Base-by-base conservation (phyloP, 768 basidiomycete species). In the Inosperma sp. region DNA sequence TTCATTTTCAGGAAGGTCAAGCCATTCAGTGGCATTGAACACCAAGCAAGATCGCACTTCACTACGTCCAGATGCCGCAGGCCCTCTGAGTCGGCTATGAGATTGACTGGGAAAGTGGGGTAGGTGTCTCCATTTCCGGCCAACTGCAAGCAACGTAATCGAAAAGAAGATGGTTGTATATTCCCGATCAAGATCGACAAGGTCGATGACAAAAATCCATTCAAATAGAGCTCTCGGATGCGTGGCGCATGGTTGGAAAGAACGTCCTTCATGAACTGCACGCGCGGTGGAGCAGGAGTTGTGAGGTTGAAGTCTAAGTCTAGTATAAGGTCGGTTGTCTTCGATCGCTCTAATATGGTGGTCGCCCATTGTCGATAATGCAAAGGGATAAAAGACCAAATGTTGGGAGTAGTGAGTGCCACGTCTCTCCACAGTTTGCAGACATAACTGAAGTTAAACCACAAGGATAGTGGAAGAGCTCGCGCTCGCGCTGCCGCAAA, bases 151-250 rank as follows among this genome's bases (percentile, higher is more conserved):
- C n/a, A n/a, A 12, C 8, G 33, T 16, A 46, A 34, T 13, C 22
- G 33, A 33, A 46, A 34, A 14, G 45, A 46, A 35, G 45, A 46
- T 6, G 31, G n/a, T 12, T 46, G 31, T n/a, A 46, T 16, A 16
- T 34, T 34, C 35, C 26, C 45, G n/a, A 35, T 7, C n/a, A 34
- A 23, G 2, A 9, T n/a, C 1, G 45, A 34, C 9, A 46, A 25
- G 35, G 9, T 12, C 3, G n/a, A 23, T 34, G 13, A 1, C 17
- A 17, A 2, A 34, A 46, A 16, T 23, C 31, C 31, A 22, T 9
- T 21, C 17, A 46, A 25, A 25, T 31, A 9, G 14, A 46, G 13
- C 19, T 47, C 45, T 25, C 45, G 45, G 19, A 47, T 16, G 13
- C 45, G 45, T 7, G 31, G 2, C n/a, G 31, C 17, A 33, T 47